phyloP scores from a whole-genome alignment of 768 basidiomycete genomes.

The Suillus luteus region DNA sequence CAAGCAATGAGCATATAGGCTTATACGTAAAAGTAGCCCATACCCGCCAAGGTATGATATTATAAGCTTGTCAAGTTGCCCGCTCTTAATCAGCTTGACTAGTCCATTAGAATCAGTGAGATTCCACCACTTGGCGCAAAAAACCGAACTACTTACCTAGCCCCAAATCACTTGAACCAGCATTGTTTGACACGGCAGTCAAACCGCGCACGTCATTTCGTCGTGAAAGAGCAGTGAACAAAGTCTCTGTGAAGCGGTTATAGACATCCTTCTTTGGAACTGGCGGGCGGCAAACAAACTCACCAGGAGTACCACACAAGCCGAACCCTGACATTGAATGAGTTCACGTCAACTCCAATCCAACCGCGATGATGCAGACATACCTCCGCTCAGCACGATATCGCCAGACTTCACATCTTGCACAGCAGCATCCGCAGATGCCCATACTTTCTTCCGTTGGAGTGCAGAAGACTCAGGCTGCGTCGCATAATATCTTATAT shows the following conservation, averaged over 20 bases:
- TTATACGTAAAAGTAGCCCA: conserved; percentile 17
- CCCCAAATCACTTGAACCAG: conserved; percentile 64
- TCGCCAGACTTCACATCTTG: conserved; percentile 77
- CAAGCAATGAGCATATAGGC: neutral
- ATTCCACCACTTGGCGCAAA: neutral
- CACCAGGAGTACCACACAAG: conserved; percentile 80
- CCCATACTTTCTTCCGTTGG: conserved; percentile 61
- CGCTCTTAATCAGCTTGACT: conserved; percentile 70
- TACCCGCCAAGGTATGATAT: conserved; percentile 83
- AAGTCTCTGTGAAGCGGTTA: conserved; percentile 54
- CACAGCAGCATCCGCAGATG: conserved; percentile 74
- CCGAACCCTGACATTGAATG: conserved; percentile 62
- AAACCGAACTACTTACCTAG: conserved; percentile 46
- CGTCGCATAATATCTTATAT: conserved; percentile 14
- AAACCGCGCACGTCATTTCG: conserved; percentile 66
- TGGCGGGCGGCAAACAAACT: conserved; percentile 12
- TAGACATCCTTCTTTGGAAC: neutral
- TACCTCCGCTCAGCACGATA: conserved; percentile 76
- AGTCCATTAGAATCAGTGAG: conserved; percentile 2
- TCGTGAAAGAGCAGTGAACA: conserved; percentile 70
- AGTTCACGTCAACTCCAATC: neutral
- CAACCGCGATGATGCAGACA: neutral
- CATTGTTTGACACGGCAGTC: conserved; percentile 86
- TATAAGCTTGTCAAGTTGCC: conserved; percentile 77
- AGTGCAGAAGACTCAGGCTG: conserved; percentile 24